Conservation (phyloP, 1,139 yeast species). For the Candida glucosophila region DNA sequence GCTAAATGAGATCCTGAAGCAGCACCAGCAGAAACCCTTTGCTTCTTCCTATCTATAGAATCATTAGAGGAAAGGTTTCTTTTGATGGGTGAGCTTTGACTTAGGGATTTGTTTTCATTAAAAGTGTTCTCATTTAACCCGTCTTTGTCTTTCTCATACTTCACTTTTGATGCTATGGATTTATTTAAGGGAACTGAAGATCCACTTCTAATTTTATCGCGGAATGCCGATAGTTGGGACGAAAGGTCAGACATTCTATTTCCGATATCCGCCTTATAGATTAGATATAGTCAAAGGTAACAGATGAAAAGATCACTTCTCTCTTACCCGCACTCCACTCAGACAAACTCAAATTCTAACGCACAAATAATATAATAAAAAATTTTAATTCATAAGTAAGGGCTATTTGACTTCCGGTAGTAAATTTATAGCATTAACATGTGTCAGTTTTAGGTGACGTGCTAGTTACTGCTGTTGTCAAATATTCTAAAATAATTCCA, state of each 20-base stretch:
- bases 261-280: too few species aligned
- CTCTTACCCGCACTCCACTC: too few species aligned
- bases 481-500: slow-evolving; percentile 28
- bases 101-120: slow-evolving; percentile 9
- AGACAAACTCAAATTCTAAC: too few species aligned
- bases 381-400: too few species aligned
- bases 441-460: too few species aligned
- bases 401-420: too few species aligned
- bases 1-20: slow-evolving; percentile 57
- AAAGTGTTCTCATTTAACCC: slow-evolving; percentile 1
- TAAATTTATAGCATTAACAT: slow-evolving; percentile 19
- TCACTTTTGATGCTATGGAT: slow-evolving; percentile 7
- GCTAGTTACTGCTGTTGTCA: too few species aligned
- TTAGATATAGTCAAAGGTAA: too few species aligned
- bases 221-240: slow-evolving; percentile 41
- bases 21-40: slow-evolving; percentile 19
- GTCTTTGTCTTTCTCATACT: slow-evolving; percentile 1
- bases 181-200: slow-evolving; percentile 33
- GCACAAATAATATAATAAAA: too few species aligned
- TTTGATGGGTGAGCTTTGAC: too few species aligned
- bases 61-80: slow-evolving; percentile 20
- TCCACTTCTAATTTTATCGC: slow-evolving; percentile 39
- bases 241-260: slow-evolving; percentile 34
- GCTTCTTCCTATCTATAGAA: slow-evolving; percentile 30
- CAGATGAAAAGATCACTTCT: too few species aligned